Conservation (phyloP, 768 basidiomycete species). For the Boletus vinaceobasis region DNA sequence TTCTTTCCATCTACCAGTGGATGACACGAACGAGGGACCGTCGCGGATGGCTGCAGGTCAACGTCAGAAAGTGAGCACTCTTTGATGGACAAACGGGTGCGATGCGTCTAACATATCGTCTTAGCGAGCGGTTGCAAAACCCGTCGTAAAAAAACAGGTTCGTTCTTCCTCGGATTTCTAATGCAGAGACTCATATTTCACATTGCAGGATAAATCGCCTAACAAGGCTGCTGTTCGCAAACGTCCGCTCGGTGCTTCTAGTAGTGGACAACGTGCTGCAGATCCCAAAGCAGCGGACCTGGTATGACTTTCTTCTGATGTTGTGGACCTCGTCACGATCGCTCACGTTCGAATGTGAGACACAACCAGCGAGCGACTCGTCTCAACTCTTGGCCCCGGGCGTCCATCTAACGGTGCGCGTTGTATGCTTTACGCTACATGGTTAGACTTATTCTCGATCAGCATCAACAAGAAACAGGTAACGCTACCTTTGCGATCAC, state of each 20-base stretch:
- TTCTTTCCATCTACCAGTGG: too few relatives aligned
- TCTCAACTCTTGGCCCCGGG: too few relatives aligned
- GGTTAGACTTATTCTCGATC: background rate
- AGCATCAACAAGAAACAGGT: background rate
- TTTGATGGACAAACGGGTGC: too few relatives aligned
- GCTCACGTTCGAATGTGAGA: background rate
- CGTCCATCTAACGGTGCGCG: background rate
- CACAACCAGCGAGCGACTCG: background rate
- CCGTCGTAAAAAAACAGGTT: too few relatives aligned
- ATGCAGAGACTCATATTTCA: background rate
- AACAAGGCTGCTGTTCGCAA: background rate
- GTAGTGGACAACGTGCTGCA: background rate
- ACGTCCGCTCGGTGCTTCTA: background rate
- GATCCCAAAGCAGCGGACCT: background rate
- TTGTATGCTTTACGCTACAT: background rate
- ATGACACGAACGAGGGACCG: too few relatives aligned
- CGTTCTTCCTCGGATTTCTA: background rate
- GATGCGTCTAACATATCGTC: too few relatives aligned
- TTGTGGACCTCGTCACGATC: background rate
- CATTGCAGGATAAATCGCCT: background rate
- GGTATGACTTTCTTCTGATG: background rate
- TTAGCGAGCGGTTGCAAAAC: too few relatives aligned
- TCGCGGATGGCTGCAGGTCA: too few relatives aligned
- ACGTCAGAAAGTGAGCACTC: too few relatives aligned
- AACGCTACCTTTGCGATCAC: background rate